phyloP scores from a whole-genome alignment of 176 grass and related monocot genomes.

The Sorghum bicolor region DNA sequence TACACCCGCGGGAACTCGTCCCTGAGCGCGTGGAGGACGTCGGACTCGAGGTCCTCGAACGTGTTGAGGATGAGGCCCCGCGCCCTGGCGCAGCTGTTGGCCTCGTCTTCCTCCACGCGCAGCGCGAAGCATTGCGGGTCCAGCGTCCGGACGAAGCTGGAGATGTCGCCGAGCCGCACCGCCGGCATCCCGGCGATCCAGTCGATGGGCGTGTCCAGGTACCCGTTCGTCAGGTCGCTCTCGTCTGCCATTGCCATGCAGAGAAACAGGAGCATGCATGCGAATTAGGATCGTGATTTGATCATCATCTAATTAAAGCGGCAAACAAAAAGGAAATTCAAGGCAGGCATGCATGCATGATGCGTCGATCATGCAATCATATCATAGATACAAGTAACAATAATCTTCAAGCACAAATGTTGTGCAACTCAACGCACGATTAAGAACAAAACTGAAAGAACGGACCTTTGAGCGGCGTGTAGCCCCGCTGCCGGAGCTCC shows the following conservation, averaged over 20 bases:
- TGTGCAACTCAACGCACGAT: too few species aligned
- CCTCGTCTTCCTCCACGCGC: constrained; percentile 47
- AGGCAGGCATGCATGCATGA: background rate
- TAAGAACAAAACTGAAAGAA: too few species aligned
- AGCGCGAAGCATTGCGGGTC: constrained; percentile 48
- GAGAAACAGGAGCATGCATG: background rate
- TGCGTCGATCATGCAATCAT: constrained; percentile 12
- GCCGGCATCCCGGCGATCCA: constrained; percentile 66
- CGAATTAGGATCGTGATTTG: too few species aligned
- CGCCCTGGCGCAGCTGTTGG: constrained; percentile 48
- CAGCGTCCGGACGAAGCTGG: constrained; percentile 76
- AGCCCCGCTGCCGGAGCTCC: constrained; percentile 30
- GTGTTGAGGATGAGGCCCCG: constrained; percentile 57
- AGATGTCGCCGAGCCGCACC: constrained; percentile 68
- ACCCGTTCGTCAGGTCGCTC: constrained; percentile 67
- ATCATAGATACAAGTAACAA: too few species aligned
- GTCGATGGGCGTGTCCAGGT: constrained; percentile 78
- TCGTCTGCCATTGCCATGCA: constrained; percentile 46
- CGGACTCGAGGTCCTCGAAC: constrained; percentile 41
- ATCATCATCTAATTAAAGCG: too few species aligned
- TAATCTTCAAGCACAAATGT: too few species aligned
- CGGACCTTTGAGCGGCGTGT: constrained; percentile 50
- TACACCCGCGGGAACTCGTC: constrained; percentile 40
- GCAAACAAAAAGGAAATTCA: too few species aligned
- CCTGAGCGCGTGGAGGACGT: constrained; percentile 36